phyloP scores from a whole-genome alignment of 768 basidiomycete genomes.

The Termitomyces sp. region DNA sequence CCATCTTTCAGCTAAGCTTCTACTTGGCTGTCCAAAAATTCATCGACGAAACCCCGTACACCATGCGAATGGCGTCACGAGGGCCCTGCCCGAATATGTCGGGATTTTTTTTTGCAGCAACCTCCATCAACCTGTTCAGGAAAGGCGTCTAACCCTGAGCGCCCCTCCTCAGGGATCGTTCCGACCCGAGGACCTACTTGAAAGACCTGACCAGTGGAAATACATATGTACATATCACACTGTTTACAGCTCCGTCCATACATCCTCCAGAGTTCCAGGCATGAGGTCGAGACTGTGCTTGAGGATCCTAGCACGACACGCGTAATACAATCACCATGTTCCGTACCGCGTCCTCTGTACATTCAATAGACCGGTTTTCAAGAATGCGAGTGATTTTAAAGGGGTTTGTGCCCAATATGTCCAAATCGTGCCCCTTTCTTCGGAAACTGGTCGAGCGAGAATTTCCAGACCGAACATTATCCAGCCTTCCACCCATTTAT shows the following conservation, averaged over 20 bases:
- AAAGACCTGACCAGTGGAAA: background rate
- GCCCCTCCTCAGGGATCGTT: background rate
- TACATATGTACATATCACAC: background rate
- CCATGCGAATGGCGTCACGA: background rate
- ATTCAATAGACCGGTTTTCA: too few relatives aligned
- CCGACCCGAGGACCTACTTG: background rate
- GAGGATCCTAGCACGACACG: too few relatives aligned
- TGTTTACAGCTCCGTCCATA: background rate
- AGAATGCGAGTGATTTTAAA: too few relatives aligned
- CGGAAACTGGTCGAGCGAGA: too few relatives aligned
- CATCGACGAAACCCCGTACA: background rate
- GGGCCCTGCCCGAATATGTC: background rate
- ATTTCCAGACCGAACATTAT: too few relatives aligned
- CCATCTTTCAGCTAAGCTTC: background rate
- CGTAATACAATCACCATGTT: too few relatives aligned
- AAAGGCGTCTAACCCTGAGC: background rate
- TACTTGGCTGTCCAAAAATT: background rate
- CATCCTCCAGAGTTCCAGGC: background rate
- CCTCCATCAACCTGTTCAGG: background rate
- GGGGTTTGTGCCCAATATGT: too few relatives aligned
- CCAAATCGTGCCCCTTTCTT: too few relatives aligned
- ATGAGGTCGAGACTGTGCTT: background rate
- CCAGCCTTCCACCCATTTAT: too few relatives aligned
- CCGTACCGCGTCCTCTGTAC: too few relatives aligned
- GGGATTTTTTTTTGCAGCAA: background rate